These are phyloP conservation scores for Tetracladium setigerum DNA, from an alignment of 495 filamentous ascomycete species.

Conservation along the genomic window DNA sequence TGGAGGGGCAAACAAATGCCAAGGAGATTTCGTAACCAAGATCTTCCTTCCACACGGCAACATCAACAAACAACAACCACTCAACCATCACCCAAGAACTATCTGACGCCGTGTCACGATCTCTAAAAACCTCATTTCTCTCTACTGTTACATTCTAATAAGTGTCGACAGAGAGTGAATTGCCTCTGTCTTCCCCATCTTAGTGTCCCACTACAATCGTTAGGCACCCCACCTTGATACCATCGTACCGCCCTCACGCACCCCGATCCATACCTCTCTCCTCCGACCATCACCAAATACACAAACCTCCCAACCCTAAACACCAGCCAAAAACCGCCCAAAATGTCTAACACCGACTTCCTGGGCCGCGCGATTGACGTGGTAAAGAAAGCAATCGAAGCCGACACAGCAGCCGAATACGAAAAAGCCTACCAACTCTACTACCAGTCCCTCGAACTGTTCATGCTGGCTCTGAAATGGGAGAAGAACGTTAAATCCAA, in stretches of 20 bases:
- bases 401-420: slow-evolving; percentile 91
- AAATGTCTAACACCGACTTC: slow-evolving; percentile 96
- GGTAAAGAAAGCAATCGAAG: slow-evolving; percentile 95
- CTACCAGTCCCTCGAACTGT: slow-evolving; percentile 87
- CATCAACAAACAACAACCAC: too few species aligned
- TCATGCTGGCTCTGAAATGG: slow-evolving; percentile 97
- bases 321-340: not conserved
- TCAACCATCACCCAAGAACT: too few species aligned
- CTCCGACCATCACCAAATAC: slow-evolving; percentile 8
- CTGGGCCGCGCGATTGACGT: slow-evolving; percentile 89
- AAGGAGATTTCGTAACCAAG: too few species aligned
- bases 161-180: too few species aligned
- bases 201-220: too few species aligned
- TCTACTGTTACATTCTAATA: too few species aligned
- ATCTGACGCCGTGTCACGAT: too few species aligned
- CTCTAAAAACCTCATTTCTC: too few species aligned
- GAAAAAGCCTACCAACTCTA: slow-evolving; percentile 93
- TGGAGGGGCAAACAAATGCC: too few species aligned
- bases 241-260: not conserved
- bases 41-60: too few species aligned
- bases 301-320: slow-evolving; percentile 20
- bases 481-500: slow-evolving; percentile 96
- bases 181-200: too few species aligned
- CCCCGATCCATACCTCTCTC: not conserved
- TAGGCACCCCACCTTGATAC: slow-evolving; percentile 3